Evolutionary conservation across 192 early-diverging fungal genomes (phyloP).

Genomic region (Backusella liffmaniae): DNA sequence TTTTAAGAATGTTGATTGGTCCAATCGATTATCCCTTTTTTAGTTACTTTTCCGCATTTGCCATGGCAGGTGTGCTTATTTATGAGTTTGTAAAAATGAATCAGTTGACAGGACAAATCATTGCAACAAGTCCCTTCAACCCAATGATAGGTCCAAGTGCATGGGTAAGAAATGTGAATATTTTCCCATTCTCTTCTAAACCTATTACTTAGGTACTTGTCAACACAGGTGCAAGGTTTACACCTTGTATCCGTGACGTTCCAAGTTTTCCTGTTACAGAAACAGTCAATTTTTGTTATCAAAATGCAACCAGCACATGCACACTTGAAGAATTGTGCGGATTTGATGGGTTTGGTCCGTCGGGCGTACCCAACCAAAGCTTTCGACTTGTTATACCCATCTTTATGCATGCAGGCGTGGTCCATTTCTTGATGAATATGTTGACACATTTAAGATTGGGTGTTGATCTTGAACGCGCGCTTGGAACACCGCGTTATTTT

Average conservation of each 20-base stretch:
- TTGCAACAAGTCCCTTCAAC: conserved; percentile 71
- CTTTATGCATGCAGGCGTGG: conserved; percentile 77
- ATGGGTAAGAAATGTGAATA: conserved; percentile 32
- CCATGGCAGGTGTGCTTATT: conserved; percentile 48
- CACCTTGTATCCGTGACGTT: conserved; percentile 73
- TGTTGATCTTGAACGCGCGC: conserved; percentile 69
- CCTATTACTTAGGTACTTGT: conserved; percentile 49
- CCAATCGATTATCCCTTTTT: conserved; percentile 44
- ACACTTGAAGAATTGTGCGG: conserved; percentile 60
- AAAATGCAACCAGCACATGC: conserved; percentile 36
- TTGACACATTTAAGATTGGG: conserved; percentile 71
- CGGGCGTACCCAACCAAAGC: conserved; percentile 63
- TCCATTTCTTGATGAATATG: conserved; percentile 79
- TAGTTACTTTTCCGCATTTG: conserved; percentile 42
- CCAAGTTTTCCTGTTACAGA: conserved; percentile 23
- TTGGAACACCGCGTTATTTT: conserved; percentile 74
- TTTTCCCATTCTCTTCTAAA: background rate
- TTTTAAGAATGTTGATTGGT: conserved; percentile 14
- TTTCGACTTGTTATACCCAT: conserved; percentile 80
- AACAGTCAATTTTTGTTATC: conserved; percentile 23
- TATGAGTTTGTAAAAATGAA: conserved; percentile 57
- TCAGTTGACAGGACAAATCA: conserved; percentile 56
- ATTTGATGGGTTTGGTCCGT: conserved; percentile 50
- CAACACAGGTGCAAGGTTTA: conserved; percentile 71
- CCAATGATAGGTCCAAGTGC: conserved; percentile 77